These are phyloP conservation scores for Parmales sp. DNA, from an alignment of 108 stramenopile species.

Conservation along the genomic window DNA sequence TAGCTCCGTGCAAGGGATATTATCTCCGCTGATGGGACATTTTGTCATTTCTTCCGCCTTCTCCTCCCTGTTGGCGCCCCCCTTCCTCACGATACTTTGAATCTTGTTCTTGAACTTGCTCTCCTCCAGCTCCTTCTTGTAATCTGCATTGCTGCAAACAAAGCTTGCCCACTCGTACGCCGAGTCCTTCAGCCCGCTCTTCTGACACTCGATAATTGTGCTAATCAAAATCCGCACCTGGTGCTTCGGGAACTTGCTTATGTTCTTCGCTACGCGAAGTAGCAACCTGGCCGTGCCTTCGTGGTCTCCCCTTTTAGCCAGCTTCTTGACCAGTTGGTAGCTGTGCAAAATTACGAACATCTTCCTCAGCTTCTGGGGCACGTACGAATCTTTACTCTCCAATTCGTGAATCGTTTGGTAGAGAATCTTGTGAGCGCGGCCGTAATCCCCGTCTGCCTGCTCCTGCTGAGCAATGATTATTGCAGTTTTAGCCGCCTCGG, in stretches of 20 bases:
- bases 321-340: constrained; percentile 33
- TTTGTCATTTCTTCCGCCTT: constrained; percentile 23
- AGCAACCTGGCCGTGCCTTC: constrained; percentile 38
- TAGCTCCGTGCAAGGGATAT: constrained; percentile 30
- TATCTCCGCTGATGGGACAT: constrained; percentile 28
- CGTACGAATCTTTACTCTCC: constrained; percentile 24
- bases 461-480: constrained; percentile 47
- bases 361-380: constrained; percentile 31
- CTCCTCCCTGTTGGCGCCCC: constrained; percentile 35
- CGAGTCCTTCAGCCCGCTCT: constrained; percentile 37
- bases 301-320: constrained; percentile 37
- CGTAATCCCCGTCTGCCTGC: constrained; percentile 43
- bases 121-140: constrained; percentile 16
- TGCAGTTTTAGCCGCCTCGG: constrained; percentile 44
- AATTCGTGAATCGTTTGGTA: constrained; percentile 38
- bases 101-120: constrained; percentile 45
- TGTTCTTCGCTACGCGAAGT: constrained; percentile 36
- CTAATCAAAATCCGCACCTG: constrained; percentile 38
- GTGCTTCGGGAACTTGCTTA: constrained; percentile 44
- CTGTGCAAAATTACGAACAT: constrained; percentile 45
- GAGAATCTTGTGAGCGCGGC: constrained; percentile 35
- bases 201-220: constrained; percentile 51
- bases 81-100: constrained; percentile 49
- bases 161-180: constrained; percentile 42
- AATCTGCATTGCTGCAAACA: constrained; percentile 27